A percentile compares a stretch with the other conserved stretches of the same genome.
These are phyloP conservation scores for Blastomyces emzantsi DNA, from an alignment of 2,329 filamentous ascomycete species.

Conservation along the genomic window DNA sequence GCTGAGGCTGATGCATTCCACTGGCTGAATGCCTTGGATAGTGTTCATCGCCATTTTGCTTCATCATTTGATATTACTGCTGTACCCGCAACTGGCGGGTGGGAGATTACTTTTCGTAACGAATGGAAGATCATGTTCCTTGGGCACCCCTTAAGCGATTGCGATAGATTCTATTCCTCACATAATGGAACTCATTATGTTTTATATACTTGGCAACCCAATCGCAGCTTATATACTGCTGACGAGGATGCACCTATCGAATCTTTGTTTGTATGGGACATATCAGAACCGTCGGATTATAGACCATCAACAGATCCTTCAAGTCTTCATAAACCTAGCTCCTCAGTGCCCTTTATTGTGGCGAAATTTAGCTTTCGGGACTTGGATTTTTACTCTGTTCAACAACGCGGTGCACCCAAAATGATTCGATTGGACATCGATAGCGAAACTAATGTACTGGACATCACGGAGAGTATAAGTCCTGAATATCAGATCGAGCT, in stretches of 20 bases:
- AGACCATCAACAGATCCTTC: constrained; percentile 44
- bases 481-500: constrained; percentile 15
- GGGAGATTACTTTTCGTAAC: constrained; percentile 44
- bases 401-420: constrained; percentile 44
- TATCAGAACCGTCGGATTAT: constrained; percentile 43
- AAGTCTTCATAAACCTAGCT: constrained; percentile 29
- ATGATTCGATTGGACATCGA: constrained; percentile 47
- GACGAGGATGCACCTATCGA: constrained; percentile 51
- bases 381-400: constrained; percentile 45
- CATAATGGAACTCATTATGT: constrained; percentile 53
- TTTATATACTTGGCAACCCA: constrained; percentile 54
- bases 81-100: constrained; percentile 22
- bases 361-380: constrained; percentile 43
- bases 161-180: constrained; percentile 54
- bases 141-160: constrained; percentile 46
- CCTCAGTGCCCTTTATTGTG: constrained; percentile 38
- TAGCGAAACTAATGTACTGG: constrained; percentile 39
- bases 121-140: constrained; percentile 55
- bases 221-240: constrained; percentile 44
- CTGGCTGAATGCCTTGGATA: constrained; percentile 44
- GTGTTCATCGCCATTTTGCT: constrained; percentile 50
- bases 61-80: constrained; percentile 47
- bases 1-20: constrained; percentile 46
- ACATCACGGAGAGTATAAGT: constrained; percentile 50
- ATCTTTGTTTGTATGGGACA: constrained; percentile 52